Evolutionary conservation across 192 early-diverging fungal genomes (phyloP).

Genomic region (Podochytrium sp.): DNA sequence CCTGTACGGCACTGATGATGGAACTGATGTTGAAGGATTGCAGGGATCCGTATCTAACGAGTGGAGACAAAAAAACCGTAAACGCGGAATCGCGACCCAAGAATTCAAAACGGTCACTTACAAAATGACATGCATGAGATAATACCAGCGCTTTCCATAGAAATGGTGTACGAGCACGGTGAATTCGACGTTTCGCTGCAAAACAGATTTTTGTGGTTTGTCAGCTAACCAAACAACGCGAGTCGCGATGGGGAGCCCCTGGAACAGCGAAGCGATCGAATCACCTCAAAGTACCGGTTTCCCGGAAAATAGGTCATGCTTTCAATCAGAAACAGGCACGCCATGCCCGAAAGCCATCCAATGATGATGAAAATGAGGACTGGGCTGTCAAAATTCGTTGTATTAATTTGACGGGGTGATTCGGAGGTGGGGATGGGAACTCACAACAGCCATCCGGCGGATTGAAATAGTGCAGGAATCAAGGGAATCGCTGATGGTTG

Average conservation of each 20-base stretch:
- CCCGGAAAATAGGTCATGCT: conserved; percentile 69
- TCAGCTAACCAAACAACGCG: too few species aligned
- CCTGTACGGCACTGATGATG: conserved; percentile 72
- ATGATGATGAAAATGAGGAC: conserved; percentile 59
- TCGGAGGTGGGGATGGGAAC: too few species aligned
- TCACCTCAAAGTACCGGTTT: conserved; percentile 71
- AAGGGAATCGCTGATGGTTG: conserved; percentile 34
- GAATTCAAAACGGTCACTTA: conserved; percentile 28
- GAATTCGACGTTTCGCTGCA: conserved; percentile 68
- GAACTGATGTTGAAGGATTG: conserved; percentile 74
- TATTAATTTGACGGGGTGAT: not conserved
- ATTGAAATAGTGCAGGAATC: conserved; percentile 63
- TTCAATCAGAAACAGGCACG: conserved; percentile 73
- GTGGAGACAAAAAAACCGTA: too few species aligned
- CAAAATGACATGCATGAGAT: conserved; percentile 63
- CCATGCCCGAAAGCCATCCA: conserved; percentile 61
- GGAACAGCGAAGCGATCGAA: not conserved
- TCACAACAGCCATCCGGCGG: conserved; percentile 56
- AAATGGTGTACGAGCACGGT: conserved; percentile 71
- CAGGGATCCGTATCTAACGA: conserved; percentile 52
- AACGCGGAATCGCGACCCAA: too few species aligned
- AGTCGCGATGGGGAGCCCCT: too few species aligned
- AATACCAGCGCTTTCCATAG: conserved; percentile 66
- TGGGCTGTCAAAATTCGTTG: conserved; percentile 39
- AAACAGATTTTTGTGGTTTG: not conserved